Evolutionary conservation across 2,329 filamentous ascomycete genomes (phyloP), one percentile per base, ranked within the genome.

Genomic region (Colletotrichum australisinense): DNA sequence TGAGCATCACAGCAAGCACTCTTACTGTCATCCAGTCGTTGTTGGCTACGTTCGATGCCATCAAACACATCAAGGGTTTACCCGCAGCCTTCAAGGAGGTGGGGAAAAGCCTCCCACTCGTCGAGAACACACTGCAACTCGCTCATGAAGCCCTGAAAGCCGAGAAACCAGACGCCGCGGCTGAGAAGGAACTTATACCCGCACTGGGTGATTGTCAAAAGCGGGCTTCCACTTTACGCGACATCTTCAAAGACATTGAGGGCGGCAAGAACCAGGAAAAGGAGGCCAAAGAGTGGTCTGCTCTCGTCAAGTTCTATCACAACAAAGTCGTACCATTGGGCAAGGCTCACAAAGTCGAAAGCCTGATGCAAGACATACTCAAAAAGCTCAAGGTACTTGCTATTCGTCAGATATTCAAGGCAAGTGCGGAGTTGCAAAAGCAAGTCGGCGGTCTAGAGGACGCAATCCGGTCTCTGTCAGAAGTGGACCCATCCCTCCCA

Each of bases 341-440:
- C 19, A 68, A 68, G 22, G 66, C 66, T 1, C 57, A 68, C 57
- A 68, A 68, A 59, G 66, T 69, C 9, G 66, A 69, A 46, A 28
- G 24, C 6, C 32, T 69, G 66, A 69, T 69, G 66, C 46, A 63
- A 35, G 46, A 63, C 2, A 63, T 69, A 24, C 49, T 69, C 12
- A 53, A 56, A 32, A 69, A 35, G 32, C 30, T 63, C 2, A 69
- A 69, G 24, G 46, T 69, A 6, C 22, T 69, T n/a, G 66, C 57
- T 3, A 69, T 69, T 26, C 58, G 63, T 12, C 66, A 57, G 12
- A 53, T 49, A 19, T 69, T 69, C 58, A 69, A 46, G 35, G 32
- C 49, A 24, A 35, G 42, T 12, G 58, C 66, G 8, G 66, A 69
- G 8, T 63, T 53, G 4, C 66, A 56, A 6, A 38, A 52, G 22